Evolutionary conservation across 305 asterid genomes (phyloP), one percentile per base, ranked within the genome.

Genomic region (Ajuga reptans): DNA sequence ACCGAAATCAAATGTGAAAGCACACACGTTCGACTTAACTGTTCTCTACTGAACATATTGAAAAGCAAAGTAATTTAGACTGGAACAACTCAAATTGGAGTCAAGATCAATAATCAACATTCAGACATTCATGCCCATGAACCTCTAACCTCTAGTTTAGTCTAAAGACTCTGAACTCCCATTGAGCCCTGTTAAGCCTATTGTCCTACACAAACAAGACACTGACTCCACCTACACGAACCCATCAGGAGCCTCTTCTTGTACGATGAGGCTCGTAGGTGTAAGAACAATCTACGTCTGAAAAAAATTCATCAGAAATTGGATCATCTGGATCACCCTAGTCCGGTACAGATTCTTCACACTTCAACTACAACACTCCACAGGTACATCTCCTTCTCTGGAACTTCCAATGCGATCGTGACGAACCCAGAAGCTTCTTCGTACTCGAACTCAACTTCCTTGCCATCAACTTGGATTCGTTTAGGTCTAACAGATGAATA

Each of bases 401-500:
- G 88, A 51, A 77, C 45, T 69, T 67, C 41, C 76, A 89, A 36
- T 8, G 43, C 60, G 34, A 87, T 2, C 15, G 76, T 62, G 54
- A 89, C 18, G 12, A 87, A 49, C 9, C 89, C 94, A 17, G 92
- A 75, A 41, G 79, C 83, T 64, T 89, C 94, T 37, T 84, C 84
- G 11, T 86, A 89, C 12, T 77, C 78, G 18, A 89, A 87, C 49
- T 83, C 75, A 18, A 73, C 77, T 64, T 87, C 87, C 68, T 64
- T 63, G 0, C 7, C 47, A 29, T 86, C 95, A 14, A 89, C 84
- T 65, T 64, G 63, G 11, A 86, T 77, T 62, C 85, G 77, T 52
- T 80, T 85, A 0, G 96, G 95, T 14, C 72, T 76, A 5, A 53
- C 76, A 12, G 96, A 81, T 15, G 92, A 83, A 80, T 89, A 91